Evolutionary conservation across 2,329 filamentous ascomycete species (phyloP), one percentile per base, ranked within the genome.

Genomic region (Claviceps lovelessii): DNA sequence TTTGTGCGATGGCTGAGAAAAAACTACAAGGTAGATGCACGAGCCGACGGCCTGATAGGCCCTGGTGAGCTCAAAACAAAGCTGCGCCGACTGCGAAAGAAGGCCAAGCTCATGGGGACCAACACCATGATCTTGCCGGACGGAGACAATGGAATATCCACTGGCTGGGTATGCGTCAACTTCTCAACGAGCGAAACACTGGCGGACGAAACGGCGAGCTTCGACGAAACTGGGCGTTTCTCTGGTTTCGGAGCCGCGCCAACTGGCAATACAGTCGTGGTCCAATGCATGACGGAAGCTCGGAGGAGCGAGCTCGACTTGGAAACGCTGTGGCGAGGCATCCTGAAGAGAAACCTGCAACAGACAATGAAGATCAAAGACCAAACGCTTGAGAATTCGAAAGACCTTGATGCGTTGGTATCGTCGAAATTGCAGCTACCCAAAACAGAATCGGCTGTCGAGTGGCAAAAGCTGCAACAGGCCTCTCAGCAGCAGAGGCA

Each of bases 101-200:
- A 86, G 61, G 86, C 89, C 37, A 89, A 88, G 67, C 74, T 96
- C 57, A 73, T 95, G 61, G 89, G 87, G 15, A 86, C 80, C 56
- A 82, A 83, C 2, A 80, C 81, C 0, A 81, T 83, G n/a, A 76
- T 79, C 49, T 74, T 80, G 6, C 80, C 80, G 11, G 78, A 78
- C 50, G 73, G 78, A 1, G 90, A 95, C 61, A 88, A 96, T 64
- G 91, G 90, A 2, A 87, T 95, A 53, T 84, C 86, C 13, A 96
- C 91, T 0, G 90, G 90, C 10, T 98, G 93, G 93, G 86, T 98
- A 23, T 98, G 93, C 69, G 87, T 97, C 57, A 94, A 95, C 65
- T 79, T 93, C 10, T 88, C 88, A 5, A 80, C 79, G 17, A 76
- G 89, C 1, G 80, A 85, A 47, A 77, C 79, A 28, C 73, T 76